A percentile compares a stretch with the other conserved stretches of the same genome.
Evolutionary conservation across 1,284 basidiomycete genomes (phyloP).

Genomic region (Rhodofomes roseus): DNA sequence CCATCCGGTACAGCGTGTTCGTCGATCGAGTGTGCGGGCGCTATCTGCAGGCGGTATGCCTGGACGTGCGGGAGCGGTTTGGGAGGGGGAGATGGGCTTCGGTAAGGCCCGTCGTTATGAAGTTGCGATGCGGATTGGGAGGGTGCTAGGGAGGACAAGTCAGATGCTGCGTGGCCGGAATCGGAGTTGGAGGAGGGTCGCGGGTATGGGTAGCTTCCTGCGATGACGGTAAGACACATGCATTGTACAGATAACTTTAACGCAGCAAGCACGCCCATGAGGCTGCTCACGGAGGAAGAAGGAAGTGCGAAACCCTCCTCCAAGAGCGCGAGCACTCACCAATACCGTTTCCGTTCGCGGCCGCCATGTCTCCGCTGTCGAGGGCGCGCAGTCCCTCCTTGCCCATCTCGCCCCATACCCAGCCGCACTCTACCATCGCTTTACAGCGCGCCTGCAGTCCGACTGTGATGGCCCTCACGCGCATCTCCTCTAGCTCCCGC

Average conservation of each 20-base stretch:
- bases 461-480: constrained; percentile 49
- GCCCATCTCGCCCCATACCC: constrained; percentile 63
- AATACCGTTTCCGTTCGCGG: constrained; percentile 24
- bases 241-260: background rate
- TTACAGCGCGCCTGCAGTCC: constrained; percentile 58
- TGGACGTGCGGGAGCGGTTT: background rate
- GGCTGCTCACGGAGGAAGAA: background rate
- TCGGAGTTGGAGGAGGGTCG: constrained; percentile 13
- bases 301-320: background rate
- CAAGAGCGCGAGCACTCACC: background rate
- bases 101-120: constrained; percentile 10
- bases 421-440: constrained; percentile 65
- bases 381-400: constrained; percentile 47
- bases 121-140: constrained; percentile 44
- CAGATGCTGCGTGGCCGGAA: constrained; percentile 25
- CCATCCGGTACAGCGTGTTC: constrained; percentile 39
- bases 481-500: constrained; percentile 49
- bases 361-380: constrained; percentile 24
- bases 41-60: constrained; percentile 34
- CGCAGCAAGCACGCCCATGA: background rate
- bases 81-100: constrained; percentile 9
- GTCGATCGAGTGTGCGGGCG: constrained; percentile 55
- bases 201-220: constrained; percentile 12
- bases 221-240: constrained; percentile 4
- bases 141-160: constrained; percentile 36